Evolutionary conservation across 495 filamentous ascomycete species (phyloP), one percentile per base, ranked within the genome.

Genomic region (Hypoxylon fragiforme): DNA sequence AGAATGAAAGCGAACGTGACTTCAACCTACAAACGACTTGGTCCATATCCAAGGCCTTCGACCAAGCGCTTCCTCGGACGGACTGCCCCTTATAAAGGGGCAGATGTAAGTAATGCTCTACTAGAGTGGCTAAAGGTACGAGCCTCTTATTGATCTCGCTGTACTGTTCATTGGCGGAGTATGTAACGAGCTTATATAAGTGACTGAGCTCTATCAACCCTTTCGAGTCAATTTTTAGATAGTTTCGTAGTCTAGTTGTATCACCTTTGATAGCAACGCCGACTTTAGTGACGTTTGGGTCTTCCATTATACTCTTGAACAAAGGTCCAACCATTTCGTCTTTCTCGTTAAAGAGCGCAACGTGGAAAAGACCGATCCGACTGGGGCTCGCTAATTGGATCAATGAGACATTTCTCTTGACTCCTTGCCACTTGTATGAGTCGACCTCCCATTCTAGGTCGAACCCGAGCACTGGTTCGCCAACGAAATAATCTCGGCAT

Each of bases 191-290:
- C 61, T 82, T 90, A 70, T 88, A 83, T 7, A 95, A 67, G 64
- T 94, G 85, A 55, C 86, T 91, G 6, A 96, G 78, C 63, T 96
- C 91, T 35, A 92, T 83, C 14, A 87, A 73, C 1, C 88, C 85
- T 22, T 71, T 77, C 0, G 84, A 72, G 12, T 87, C 62, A 44
- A 96, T 76, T 0, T 69, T 70, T 7, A 95, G 75, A 53, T 72
- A 84, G n/a, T 83, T 84, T 5, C 78, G 74, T 12, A 96, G 60
- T 38, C 91, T 79, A 0, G 81, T 85, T 52, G 81, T 82, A 62
- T 96, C 91, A 7, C 78, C 87, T 68, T 83, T 84, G 57, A 90
- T 84, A 19, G 77, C 72, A 1, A 95, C 90, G 22, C 91, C 91
- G n/a, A 79, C 76, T 70, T 96, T 96, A 5, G 78, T 81, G 57